Evolutionary conservation across 2,329 filamentous ascomycete genomes (phyloP).

Genomic region (Alternaria sp.): DNA sequence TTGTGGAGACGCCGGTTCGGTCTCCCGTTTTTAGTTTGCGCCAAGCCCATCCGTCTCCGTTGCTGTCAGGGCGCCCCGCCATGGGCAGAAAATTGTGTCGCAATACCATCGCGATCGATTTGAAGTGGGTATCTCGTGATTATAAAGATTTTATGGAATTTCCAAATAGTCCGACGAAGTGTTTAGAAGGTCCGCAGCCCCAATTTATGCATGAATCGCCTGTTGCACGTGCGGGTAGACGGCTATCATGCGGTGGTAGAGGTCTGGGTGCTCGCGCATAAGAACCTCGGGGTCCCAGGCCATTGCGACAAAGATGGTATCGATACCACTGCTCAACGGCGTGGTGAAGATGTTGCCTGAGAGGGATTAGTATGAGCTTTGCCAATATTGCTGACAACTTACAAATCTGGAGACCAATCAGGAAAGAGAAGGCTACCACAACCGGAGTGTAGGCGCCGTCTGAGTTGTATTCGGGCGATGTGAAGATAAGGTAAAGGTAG

Average conservation of each 20-base stretch:
- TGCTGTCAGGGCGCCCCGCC: constrained; percentile 20
- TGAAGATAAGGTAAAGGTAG: constrained; percentile 86
- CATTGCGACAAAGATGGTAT: constrained; percentile 87
- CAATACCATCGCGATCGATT: constrained; percentile 15
- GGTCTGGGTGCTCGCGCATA: constrained; percentile 78
- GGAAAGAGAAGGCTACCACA: constrained; percentile 82
- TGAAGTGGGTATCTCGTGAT: constrained; percentile 5
- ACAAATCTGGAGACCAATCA: constrained; percentile 88
- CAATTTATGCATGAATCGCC: constrained; percentile 67
- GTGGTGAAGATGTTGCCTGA: constrained; percentile 80
- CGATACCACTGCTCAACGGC: constrained; percentile 84
- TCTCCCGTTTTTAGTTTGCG: constrained; percentile 30
- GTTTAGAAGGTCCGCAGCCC: neutral
- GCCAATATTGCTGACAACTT: constrained; percentile 52
- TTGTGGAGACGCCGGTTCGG: constrained; percentile 14
- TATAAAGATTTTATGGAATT: neutral
- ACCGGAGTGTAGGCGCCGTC: constrained; percentile 73
- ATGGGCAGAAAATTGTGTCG: constrained; percentile 11
- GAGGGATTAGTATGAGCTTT: neutral
- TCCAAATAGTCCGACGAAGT: neutral
- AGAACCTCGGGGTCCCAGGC: constrained; percentile 74
- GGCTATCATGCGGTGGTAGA: constrained; percentile 78
- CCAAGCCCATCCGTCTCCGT: constrained; percentile 28
- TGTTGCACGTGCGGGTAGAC: constrained; percentile 86
- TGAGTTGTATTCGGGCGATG: constrained; percentile 77